These are phyloP conservation scores for Leptographium flavum DNA, from an alignment of 2,329 filamentous ascomycete genomes.

Conservation along the genomic window DNA sequence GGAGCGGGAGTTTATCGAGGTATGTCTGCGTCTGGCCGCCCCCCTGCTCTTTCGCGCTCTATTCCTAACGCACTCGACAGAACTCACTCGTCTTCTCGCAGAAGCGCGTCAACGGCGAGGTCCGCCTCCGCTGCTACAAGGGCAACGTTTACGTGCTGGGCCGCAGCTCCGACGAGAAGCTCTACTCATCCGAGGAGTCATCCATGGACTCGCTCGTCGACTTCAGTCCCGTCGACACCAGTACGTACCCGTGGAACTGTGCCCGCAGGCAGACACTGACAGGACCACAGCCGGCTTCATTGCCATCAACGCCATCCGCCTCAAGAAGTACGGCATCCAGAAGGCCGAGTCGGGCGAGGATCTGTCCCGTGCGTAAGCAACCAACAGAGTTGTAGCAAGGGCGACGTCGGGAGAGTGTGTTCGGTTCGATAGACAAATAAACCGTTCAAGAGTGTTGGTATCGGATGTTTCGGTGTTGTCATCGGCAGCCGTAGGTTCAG, in stretches of 20 bases:
- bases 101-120: conserved; percentile 30
- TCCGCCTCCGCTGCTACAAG: conserved; percentile 24
- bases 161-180: conserved; percentile 30
- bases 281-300: conserved; percentile 36
- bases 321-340: conserved; percentile 38
- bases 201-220: conserved; percentile 35
- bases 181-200: conserved; percentile 34
- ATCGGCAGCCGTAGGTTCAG: no score
- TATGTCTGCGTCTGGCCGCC: neutral
- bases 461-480: no score
- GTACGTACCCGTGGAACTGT: neutral
- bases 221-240: conserved; percentile 26
- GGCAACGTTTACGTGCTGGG: conserved; percentile 30
- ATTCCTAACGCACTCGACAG: no score
- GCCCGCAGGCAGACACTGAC: neutral
- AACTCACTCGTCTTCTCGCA: conserved; percentile 47
- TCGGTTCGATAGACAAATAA: no score
- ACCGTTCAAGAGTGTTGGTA: no score
- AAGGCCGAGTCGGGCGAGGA: conserved; percentile 24
- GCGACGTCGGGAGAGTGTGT: no score
- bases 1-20: conserved; percentile 40
- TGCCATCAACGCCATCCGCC: conserved; percentile 51
- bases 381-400: no score
- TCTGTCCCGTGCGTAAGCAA: conserved; percentile 8
- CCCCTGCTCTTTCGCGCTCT: no score